Base-by-base conservation (phyloP, 2,329 filamentous ascomycete genomes). In the Aureobasidium mangrovei region DNA sequence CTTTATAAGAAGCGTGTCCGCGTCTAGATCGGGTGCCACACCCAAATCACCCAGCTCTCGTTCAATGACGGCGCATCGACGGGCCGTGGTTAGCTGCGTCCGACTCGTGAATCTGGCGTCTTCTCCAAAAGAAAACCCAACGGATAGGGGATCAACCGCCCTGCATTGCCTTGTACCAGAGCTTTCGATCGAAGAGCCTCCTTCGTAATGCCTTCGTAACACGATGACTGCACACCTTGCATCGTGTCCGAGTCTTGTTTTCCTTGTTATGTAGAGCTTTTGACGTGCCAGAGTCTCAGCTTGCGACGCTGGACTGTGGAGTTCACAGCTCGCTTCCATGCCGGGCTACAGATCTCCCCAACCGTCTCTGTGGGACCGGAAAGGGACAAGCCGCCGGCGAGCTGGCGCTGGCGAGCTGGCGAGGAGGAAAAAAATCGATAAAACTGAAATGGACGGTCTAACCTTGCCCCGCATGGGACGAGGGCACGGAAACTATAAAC, bases 21-120 rank as follows among this genome's bases (percentile, higher is more conserved):
- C 49, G 49, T 53, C 49, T 53, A 53, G 49, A 53, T 53, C 38
- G 29, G 29, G 38, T 42, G 31, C 29, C 47, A 41, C 46, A 44
- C 32, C 46, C 18, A 18, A 18, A 18, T 18, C 18, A 18, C 18
- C 18, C 18, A 18, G 18, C 32, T 26, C 27, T 3, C 27, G 12
- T 36, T 31, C 35, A 5, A 18, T n/a, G 46, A 49, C 46, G 46
- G 46, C 46, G 46, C 28, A 40, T 40, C n/a, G 46, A 18, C 46
- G 46, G 46, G 35, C 46, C 46, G 46, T 18, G 32, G 24, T 26
- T 36, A 47, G 32, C 26, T 33, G 43, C 26, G 9, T 35, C 43
- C 18, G 43, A 45, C 35, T 33, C n/a, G 44, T 47, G 44, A 47
- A 28, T 49, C 46, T 27, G 27, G 26, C 46, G 35, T 36, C 46